Base-by-base conservation (phyloP, 495 filamentous ascomycete species). In the Podospora pseudocomata region DNA sequence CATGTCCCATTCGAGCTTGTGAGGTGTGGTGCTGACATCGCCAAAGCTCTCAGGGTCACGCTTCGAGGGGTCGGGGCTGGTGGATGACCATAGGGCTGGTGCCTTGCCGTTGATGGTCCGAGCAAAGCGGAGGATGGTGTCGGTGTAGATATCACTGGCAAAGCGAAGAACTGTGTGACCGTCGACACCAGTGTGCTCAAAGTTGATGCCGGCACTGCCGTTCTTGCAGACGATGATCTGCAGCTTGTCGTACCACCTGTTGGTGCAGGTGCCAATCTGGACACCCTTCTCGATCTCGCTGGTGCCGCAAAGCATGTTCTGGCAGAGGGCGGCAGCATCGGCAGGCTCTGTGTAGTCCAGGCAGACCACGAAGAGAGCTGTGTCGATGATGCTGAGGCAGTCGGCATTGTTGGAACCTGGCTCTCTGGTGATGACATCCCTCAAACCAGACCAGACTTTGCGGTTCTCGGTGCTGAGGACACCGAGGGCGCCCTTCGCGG, bases 181-280 rank as follows among this genome's bases (percentile, higher is more conserved):
- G 75, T 99, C 95, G 5, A 99, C 95, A 71, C 96, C 96, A 0
- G 95, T 99, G 76, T 99, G 95, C 76, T 99, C 95, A 70, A 98
- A 97, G 79, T 99, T 99, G 87, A 99, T 98, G 30, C 95, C 95
- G 0, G 95, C 95, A 69, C 91, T 95, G 11, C 95, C 95, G 80
- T 97, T 99, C 82, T 97, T 96, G 85, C 96, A 98, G 54, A 99
- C 95, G 65, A 99, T 99, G 69, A 99, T 98, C 76, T 99, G 95
- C 28, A 99, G 86, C 79, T 99, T 99, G 79, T 99, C 95, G 74
- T 99, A 99, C 95, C 95, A 99, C 64, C 95, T 85, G 77, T 99
- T 99, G 16, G 94, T 97, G 79, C 95, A 99, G 44, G 95, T 99
- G 23, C 95, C 95, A 44, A 97, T 91, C 79, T 99, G 95, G 5